Conservation (phyloP, 2,329 filamentous ascomycete genomes). For the Mollisia scopiformis region DNA sequence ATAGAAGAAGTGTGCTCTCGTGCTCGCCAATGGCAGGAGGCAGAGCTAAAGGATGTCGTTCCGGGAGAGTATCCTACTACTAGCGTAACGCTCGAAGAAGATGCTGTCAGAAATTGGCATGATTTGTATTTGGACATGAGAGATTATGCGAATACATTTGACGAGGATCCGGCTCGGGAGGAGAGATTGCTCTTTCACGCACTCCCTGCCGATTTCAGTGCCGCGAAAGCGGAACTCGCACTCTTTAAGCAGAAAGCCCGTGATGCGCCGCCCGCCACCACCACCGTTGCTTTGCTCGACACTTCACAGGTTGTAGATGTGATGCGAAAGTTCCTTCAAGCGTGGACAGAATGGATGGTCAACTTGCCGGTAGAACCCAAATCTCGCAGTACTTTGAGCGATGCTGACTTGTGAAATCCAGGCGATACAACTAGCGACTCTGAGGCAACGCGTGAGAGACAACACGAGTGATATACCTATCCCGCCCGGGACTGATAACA, state of each 20-base stretch:
- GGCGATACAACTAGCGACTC: neutral
- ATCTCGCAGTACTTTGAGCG: neutral
- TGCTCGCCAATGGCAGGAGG: constrained; percentile 11
- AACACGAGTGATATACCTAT: neutral
- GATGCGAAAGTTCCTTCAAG: neutral
- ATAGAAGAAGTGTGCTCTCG: constrained; percentile 13
- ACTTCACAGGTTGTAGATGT: neutral
- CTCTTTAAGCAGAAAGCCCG: neutral
- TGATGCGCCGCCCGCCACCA: neutral
- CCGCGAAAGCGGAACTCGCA: neutral
- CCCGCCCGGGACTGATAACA: too few relatives aligned
- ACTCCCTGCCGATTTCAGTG: neutral
- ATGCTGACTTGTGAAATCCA: neutral
- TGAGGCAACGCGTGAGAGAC: neutral
- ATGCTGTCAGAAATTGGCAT: neutral
- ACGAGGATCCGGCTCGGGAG: neutral
- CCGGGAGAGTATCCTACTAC: neutral
- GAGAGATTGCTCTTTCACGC: neutral
- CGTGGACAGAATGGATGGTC: neutral
- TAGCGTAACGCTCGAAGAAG: neutral
- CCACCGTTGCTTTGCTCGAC: neutral
- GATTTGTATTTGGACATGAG: neutral
- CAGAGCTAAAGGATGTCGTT: neutral
- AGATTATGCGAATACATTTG: neutral
- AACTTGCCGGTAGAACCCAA: neutral